Evolutionary conservation across 116 monocot species (phyloP), one percentile per base, ranked within the genome.

Genomic region (Cymodocea nodosa): DNA sequence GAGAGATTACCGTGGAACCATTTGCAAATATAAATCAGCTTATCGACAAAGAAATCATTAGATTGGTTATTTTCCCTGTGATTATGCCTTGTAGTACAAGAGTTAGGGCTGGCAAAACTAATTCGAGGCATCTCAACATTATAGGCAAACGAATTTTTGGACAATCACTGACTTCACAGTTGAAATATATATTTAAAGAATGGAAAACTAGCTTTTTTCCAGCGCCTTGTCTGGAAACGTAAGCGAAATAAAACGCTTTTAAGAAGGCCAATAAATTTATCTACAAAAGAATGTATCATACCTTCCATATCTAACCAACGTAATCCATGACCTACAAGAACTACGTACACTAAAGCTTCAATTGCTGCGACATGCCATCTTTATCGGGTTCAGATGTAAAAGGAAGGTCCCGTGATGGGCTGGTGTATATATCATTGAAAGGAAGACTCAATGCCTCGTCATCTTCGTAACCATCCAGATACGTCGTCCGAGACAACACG

Each of bases 391-490:
- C 62, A 58, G 82, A 83, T 69, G 69, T 71, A 58, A 93, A 88
- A 62, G 83, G 83, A 73, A 93, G 79, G 23, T 61, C 79, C 14
- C 59, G 54, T 23, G 73, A 56, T 24, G 75, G 65, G 11, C 24
- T 51, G 10, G 54, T 15, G 70, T 79, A 68, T 53, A 75, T 24
- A 57, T 92, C 87, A 17, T 73, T 68, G 56, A 87, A 90, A 35
- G 82, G 86, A 4, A 87, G 85, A 20, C 68, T 68, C 0, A 90
- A 58, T n/a, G 65, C 77, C 37, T 76, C 78, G 7, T 80, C 82
- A 12, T 62, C 66, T 16, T 77, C 76, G 25, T 70, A 79, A 44
- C 83, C 93, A 51, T 72, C 78, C 58, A 86, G 50, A 56, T 84
- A 84, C 4, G 23, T 73, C 9, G 88, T 97, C 64, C 69, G 74